Base-by-base conservation (phyloP, 441 rosid species). In the Bruguiera hainesii region DNA sequence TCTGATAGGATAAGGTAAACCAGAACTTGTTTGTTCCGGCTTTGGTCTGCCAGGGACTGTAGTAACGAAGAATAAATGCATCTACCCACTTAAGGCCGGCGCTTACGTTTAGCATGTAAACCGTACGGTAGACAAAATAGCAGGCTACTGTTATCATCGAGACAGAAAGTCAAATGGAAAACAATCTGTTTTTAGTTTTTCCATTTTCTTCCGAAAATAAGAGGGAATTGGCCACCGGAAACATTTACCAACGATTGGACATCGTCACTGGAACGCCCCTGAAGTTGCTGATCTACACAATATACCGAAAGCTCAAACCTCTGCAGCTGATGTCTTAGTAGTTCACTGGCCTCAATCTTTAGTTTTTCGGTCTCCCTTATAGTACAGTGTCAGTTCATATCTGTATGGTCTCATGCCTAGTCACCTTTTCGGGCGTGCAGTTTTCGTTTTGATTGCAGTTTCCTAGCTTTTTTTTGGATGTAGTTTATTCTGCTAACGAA, bases 1-100 rank as follows among this genome's bases (percentile, higher is more conserved):
- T 56, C 30, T 26, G 15, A 50, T 19, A 73, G 46, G 49, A 56
- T 62, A 25, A 35, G 71, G 71, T 48, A 30, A 58, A 20, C 42
- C 37, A 52, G 23, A 23, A 23, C 23, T 23, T 23, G 23, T 23
- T 23, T 8, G 20, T 15, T 63, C 46, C 60, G 39, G 60, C 72
- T 42, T 5, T 30, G 61, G 51, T 25, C 59, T 33, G 16, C 57
- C 5, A 23, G 13, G 18, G 20, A 19, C n/a, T 25, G 8, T 31
- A 2, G 20, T 26, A 11, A 42, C 48, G 25, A 57, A 42, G 20
- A 56, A 59, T 29, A 29, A 33, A 19, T 18, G 13, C 60, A 52
- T 51, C 6, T 19, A 51, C 16, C 28, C 13, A 16, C 30, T 5
- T 25, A 35, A 39, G 18, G 18, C 16, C 16, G 56, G 55, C 39